Conservation (phyloP, 352 stramenopile species). For the Globisporangium nagaii region DNA sequence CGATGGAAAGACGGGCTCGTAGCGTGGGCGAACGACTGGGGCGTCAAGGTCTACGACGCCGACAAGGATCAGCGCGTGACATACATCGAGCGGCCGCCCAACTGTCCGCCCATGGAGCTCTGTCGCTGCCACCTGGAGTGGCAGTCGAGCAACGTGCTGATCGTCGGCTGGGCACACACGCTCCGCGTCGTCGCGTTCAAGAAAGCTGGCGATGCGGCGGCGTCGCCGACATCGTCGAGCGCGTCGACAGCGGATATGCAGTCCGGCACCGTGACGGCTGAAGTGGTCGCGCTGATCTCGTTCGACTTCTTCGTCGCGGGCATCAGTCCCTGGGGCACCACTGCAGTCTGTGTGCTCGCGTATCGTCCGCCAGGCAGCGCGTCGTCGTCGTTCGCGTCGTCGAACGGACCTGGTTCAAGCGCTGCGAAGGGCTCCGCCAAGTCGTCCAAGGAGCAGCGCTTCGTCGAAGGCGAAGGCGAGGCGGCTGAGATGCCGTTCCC, state of each 20-base stretch:
- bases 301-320: conserved; percentile 85
- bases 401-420: conserved; percentile 15
- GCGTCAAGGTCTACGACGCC: conserved; percentile 81
- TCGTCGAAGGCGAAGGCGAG: conserved; percentile 68
- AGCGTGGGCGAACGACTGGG: conserved; percentile 84
- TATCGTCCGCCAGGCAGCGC: conserved; percentile 53
- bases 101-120: conserved; percentile 79
- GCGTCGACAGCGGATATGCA: conserved; percentile 18
- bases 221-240: conserved; percentile 30
- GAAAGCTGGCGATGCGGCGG: conserved; percentile 27
- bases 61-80: conserved; percentile 71
- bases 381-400: conserved; percentile 5
- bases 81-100: conserved; percentile 74
- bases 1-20: conserved; percentile 75
- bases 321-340: conserved; percentile 56
- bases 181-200: conserved; percentile 78
- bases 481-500: conserved; percentile 69
- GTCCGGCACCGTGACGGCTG: conserved; percentile 36
- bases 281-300: conserved; percentile 67
- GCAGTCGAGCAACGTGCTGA: conserved; percentile 47
- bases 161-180: conserved; percentile 75
- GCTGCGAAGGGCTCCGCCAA: no score
- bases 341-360: conserved; percentile 59
- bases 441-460: conserved; percentile 31
- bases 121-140: conserved; percentile 79